A percentile compares a stretch with the other conserved stretches of the same genome.
These are phyloP conservation scores for Hsuehochloa calcarea DNA, from an alignment of 176 grass and related monocot species.

Conservation along the genomic window DNA sequence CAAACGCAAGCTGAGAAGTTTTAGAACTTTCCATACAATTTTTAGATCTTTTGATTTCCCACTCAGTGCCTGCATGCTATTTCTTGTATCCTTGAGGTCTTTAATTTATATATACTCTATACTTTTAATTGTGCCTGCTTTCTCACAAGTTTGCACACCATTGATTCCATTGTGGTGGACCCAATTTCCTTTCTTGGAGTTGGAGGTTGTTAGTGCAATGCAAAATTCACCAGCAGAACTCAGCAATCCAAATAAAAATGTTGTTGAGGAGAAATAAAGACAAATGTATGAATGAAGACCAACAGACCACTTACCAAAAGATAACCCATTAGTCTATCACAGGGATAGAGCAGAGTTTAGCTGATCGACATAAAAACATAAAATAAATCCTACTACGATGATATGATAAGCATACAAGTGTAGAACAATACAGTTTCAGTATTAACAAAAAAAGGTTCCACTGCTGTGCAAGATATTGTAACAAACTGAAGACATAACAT, in stretches of 20 bases:
- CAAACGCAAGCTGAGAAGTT: not conserved
- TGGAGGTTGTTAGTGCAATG: not conserved
- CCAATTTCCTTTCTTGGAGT: not conserved
- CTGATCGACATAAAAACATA: not conserved
- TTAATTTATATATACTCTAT: not conserved
- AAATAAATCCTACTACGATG: not conserved
- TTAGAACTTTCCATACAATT: not conserved
- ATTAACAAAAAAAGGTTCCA: not conserved
- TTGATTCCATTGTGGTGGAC: not conserved
- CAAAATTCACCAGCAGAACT: not conserved
- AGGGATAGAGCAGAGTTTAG: not conserved
- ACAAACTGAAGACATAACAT: slow-evolving; percentile 5
- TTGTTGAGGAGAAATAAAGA: not conserved
- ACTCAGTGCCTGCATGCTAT: not conserved
- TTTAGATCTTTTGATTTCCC: not conserved
- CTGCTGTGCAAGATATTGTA: not conserved
- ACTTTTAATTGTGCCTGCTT: not conserved
- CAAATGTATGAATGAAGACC: not conserved
- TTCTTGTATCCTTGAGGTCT: not conserved
- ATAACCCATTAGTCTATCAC: no score
- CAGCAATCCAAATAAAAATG: not conserved
- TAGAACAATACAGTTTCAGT: not conserved
- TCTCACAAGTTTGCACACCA: not conserved
- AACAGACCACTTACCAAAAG: not conserved
- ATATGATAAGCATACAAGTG: not conserved